phyloP scores from a whole-genome alignment of 805 yeast species.

The Candida insectalens region DNA sequence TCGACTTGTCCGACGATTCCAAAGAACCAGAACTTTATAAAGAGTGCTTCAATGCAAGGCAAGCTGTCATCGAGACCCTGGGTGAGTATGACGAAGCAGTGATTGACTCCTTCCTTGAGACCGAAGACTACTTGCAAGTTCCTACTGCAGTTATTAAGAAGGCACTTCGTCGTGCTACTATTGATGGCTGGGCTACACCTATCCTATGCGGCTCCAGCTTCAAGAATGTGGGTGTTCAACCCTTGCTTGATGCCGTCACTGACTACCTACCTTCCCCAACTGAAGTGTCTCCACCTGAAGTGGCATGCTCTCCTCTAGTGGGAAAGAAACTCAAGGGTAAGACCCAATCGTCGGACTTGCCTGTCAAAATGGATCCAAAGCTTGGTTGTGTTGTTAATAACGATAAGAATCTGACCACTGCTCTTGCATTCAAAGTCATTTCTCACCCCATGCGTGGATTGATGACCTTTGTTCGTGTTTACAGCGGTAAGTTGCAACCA shows the following conservation, averaged over 20 bases:
- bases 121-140: slow-evolving; percentile 63
- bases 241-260: slow-evolving; percentile 75
- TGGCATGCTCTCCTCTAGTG: slow-evolving; percentile 17
- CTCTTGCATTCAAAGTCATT: slow-evolving; percentile 85
- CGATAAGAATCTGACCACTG: slow-evolving; percentile 55
- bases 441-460: slow-evolving; percentile 78
- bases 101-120: slow-evolving; percentile 67
- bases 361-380: slow-evolving; percentile 29
- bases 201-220: slow-evolving; percentile 91
- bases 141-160: slow-evolving; percentile 41
- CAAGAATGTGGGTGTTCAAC: slow-evolving; percentile 89
- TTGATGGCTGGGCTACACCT: slow-evolving; percentile 54
- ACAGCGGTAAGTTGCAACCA: slow-evolving; percentile 64
- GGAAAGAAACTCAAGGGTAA: slow-evolving; percentile 13
- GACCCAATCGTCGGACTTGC: slow-evolving; percentile 8
- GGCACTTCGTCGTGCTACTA: slow-evolving; percentile 58
- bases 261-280: slow-evolving; percentile 76
- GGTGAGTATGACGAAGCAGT: slow-evolving; percentile 76
- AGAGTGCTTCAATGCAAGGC: slow-evolving; percentile 49
- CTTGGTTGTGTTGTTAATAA: slow-evolving; percentile 44
- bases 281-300: slow-evolving; percentile 50
- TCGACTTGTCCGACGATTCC: slow-evolving; percentile 28
- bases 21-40: slow-evolving; percentile 27
- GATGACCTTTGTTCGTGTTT: slow-evolving; percentile 80
- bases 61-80: slow-evolving; percentile 72